phyloP scores from a whole-genome alignment of 1,139 yeast genomes.

The Lodderomyces metapsilosis region DNA sequence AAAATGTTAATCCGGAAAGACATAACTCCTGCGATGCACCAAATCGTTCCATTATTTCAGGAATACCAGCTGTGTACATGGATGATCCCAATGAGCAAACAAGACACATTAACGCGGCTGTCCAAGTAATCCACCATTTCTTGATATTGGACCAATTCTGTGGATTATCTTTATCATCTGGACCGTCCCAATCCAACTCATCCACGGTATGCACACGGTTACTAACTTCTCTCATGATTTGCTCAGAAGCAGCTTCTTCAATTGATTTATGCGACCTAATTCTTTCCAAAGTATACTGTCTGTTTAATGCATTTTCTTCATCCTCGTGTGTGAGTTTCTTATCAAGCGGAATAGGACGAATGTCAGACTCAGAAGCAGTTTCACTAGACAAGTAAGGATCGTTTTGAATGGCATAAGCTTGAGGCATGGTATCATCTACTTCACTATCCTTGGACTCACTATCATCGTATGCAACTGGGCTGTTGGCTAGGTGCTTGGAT shows the following conservation, averaged over 20 bases:
- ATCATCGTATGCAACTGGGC: neutral
- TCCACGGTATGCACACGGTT: neutral
- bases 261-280: slow-evolving; percentile 19
- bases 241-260: slow-evolving; percentile 16
- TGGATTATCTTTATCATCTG: slow-evolving; percentile 60
- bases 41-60: slow-evolving; percentile 47
- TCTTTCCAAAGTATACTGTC: slow-evolving; percentile 22
- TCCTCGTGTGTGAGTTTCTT: neutral
- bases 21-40: slow-evolving; percentile 57
- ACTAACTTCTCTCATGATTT: slow-evolving; percentile 7
- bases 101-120: slow-evolving; percentile 61
- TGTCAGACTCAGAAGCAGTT: neutral
- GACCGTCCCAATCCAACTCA: slow-evolving; percentile 60
- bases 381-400: neutral
- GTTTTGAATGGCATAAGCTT: neutral
- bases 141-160: slow-evolving; percentile 62
- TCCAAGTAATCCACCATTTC: slow-evolving; percentile 64
- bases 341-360: neutral
- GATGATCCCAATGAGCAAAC: slow-evolving; percentile 74
- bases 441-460: neutral
- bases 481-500: too few species aligned
- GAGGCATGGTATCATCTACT: neutral
- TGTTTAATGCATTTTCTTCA: slow-evolving; percentile 18
- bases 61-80: slow-evolving; percentile 60
- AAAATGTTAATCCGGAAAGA: slow-evolving; percentile 67